Evolutionary conservation across 148 eudicot species (phyloP).

Genomic region (Persicaria maculosa): DNA sequence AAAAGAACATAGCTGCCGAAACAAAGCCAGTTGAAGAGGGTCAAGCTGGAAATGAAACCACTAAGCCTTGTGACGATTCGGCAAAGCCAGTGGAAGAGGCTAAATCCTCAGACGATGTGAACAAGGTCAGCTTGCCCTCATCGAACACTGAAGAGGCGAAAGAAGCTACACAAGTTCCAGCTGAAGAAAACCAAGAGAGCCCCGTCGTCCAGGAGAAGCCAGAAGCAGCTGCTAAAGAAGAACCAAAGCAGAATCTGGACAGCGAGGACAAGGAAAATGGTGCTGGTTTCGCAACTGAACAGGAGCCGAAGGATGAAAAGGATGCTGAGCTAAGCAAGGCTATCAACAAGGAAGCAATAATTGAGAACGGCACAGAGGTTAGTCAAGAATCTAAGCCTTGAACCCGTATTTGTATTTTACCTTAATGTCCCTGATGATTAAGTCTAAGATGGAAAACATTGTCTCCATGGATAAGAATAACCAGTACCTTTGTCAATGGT

Average conservation of each 20-base stretch:
- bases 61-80: neutral
- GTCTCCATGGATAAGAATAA: slow-evolving; percentile 2
- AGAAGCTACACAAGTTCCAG: neutral
- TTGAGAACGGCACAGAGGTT: neutral
- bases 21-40: neutral
- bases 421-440: neutral
- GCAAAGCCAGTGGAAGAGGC: neutral
- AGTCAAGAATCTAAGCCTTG: slow-evolving; percentile 8
- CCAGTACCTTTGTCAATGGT: slow-evolving; percentile 1
- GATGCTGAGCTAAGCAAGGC: neutral
- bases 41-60: neutral
- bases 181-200: neutral
- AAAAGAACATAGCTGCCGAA: neutral
- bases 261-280: neutral
- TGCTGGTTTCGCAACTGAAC: neutral
- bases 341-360: neutral
- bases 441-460: slow-evolving; percentile 1
- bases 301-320: neutral
- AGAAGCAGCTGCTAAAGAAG: neutral
- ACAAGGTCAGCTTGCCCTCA: neutral
- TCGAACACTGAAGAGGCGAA: neutral
- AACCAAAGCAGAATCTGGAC: neutral
- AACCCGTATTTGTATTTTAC: neutral
- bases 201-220: neutral
- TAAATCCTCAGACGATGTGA: neutral